Base-by-base conservation (phyloP, 192 early-diverging fungal species). In the Gamsiella multidivaricata region DNA sequence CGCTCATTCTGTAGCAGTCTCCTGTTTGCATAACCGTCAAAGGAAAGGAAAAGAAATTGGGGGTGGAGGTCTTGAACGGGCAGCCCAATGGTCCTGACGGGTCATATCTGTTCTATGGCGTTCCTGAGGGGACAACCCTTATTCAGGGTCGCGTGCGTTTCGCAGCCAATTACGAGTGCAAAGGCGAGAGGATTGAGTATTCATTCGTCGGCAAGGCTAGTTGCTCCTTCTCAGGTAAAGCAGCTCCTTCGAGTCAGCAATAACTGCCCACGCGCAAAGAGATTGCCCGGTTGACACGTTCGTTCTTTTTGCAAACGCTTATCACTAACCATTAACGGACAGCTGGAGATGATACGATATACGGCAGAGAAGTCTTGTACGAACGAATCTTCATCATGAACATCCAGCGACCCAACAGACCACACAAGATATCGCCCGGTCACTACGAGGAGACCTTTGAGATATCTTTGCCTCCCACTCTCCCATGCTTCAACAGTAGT, bases 161-260 rank as follows among this genome's bases (percentile, higher is more conserved):
- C 55, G 25, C 14, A 2, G 33, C 55, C 36, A 69, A 69, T 26
- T 69, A 69, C 25, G 67, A 69, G 46, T 69, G 56, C 33, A 58
- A 53, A 36, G 55, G 67, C 9, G 47, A 60, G 10, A 2, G 37
- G 11, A 42, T 58, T 15, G 15, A 53, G 12, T 52, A 42, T 37
- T 34, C 23, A 7, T 68, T 68, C 15, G 17, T 28, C 5, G 65
- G 65, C 29, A 45, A 22, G 17, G 53, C 54, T 8, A n/a, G 14
- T 20, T 68, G 39, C 23, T 25, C 12, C 11, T 68, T 52, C 28
- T 7, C 41, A 49, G 65, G 65, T 66, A 39, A n/a, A n/a, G n/a
- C n/a, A n/a, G n/a, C n/a, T n/a, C n/a, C n/a, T n/a, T n/a, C n/a
- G n/a, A n/a, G n/a, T n/a, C n/a, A n/a, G n/a, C n/a, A n/a, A n/a